phyloP scores from a whole-genome alignment of 495 filamentous ascomycete species.

The Beverwykella pulmonaria region DNA sequence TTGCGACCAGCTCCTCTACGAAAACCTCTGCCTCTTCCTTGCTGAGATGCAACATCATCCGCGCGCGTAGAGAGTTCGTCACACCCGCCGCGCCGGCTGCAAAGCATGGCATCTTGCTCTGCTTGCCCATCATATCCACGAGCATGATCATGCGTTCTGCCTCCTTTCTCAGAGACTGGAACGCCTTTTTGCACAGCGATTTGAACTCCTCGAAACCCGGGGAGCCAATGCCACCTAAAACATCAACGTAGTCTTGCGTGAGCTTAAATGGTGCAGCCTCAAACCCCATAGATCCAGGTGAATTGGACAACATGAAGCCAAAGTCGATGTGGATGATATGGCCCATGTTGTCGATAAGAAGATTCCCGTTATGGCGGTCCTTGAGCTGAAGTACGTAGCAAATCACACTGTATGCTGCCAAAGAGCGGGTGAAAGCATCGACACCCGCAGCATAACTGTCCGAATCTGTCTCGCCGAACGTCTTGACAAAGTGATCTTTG shows the following conservation, averaged over 20 bases:
- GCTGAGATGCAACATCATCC: conserved; percentile 74
- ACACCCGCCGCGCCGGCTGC: conserved; percentile 64
- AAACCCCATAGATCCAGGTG: conserved; percentile 73
- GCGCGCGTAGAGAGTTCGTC: conserved; percentile 61
- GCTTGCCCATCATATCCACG: conserved; percentile 73
- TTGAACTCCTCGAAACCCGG: conserved; percentile 68
- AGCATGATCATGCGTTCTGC: conserved; percentile 73
- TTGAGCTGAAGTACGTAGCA: conserved; percentile 77
- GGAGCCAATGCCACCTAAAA: conserved; percentile 67
- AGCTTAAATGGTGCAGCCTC: conserved; percentile 80
- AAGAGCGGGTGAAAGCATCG: conserved; percentile 68
- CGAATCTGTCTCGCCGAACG: conserved; percentile 65
- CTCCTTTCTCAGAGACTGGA: conserved; percentile 69
- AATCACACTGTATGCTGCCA: conserved; percentile 76
- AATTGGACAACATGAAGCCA: conserved; percentile 81
- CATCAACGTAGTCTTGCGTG: conserved; percentile 75
- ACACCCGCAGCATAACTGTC: conserved; percentile 64
- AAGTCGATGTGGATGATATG: conserved; percentile 84
- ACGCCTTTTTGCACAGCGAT: conserved; percentile 71
- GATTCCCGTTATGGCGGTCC: conserved; percentile 80
- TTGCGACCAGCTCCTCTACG: conserved; percentile 72
- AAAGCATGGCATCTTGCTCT: conserved; percentile 78
- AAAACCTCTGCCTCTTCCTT: conserved; percentile 71
- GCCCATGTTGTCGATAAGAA: conserved; percentile 75
- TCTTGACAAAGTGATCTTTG: conserved; percentile 74